Percentiles rank a stretch among this genome's conserved stretches.
phyloP scores from a whole-genome alignment of 1,284 basidiomycete species.

The Sporisorium graminicola region DNA sequence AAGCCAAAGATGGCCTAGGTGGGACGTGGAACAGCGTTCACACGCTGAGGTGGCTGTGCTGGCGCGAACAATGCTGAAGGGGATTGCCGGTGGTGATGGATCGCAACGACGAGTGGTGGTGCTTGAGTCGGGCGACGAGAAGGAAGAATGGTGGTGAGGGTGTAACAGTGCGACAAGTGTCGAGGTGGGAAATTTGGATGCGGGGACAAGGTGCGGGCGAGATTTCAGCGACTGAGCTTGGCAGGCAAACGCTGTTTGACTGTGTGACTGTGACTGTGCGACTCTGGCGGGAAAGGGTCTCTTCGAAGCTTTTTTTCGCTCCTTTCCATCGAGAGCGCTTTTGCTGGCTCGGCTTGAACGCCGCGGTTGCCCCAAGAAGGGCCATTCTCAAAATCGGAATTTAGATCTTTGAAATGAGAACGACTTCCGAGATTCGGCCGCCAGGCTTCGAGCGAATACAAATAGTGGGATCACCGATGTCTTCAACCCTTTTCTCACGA shows the following conservation, averaged over 20 bases:
- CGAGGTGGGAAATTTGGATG: no score
- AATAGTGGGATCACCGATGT: no score
- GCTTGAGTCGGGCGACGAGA: no score
- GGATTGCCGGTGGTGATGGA: background rate
- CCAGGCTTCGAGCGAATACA: no score
- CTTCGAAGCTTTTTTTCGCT: background rate
- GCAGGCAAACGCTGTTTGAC: background rate
- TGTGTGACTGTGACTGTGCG: background rate
- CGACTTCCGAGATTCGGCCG: no score
- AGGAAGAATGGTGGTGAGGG: no score
- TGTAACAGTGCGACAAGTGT: background rate
- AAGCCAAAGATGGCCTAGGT: background rate
- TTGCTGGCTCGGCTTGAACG: no score
- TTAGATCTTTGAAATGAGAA: no score
- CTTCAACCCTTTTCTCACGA: no score
- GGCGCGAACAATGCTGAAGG: background rate
- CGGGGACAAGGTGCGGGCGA: no score
- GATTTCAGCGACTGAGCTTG: background rate
- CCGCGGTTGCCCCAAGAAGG: background rate
- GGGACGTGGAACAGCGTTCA: background rate
- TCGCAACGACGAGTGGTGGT: background rate
- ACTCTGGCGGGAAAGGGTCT: background rate
- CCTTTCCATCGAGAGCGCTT: no score
- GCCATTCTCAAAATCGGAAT: no score
- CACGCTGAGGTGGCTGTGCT: background rate